Base-by-base conservation (phyloP, 345 rosid genomes). In the Orychophragmus violaceus region DNA sequence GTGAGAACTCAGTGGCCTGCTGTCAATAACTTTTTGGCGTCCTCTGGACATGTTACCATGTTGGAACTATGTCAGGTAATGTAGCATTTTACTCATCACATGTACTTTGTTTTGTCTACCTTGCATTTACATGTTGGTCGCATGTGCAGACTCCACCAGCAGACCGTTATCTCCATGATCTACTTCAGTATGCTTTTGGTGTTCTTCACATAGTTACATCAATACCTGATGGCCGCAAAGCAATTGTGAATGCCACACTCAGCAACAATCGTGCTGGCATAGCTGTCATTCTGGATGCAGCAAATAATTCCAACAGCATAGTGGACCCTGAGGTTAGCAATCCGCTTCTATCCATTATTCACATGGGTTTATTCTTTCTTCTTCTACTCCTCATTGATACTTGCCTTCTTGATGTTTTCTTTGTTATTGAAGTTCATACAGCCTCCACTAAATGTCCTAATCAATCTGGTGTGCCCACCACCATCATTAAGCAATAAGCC, bases 401-500 rank as follows among this genome's bases (percentile, higher is more conserved):
- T 52, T 55, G 1, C 7, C 64, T 42, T 33, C 14, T 57, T 66
- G 23, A 18, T 67, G 69, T 55, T 51, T 30, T 84, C 3, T 48
- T 29, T 25, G 42, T 23, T 57, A 71, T 70, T 83, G 78, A 84
- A 94, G 99, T 87, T 88, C 45, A 83, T 86, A 82, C 99, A 90
- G 83, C 90, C 95, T 63, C 96, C 99, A 42, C 77, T 94, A 64
- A 88, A 82, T 80, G 95, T 90, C 71, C 79, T 94, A 54, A 83
- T 94, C 78, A 90, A 88, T 77, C 91, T 94, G 74, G 99, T 94
- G 70, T 94, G 99, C 63, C 96, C 97, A 32, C 99, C 99, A 4
- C 99, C 99, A 81, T 90, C 99, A 61, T 81, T 94, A 66, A 94
- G 96, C 82, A 88, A 88, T 55, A 94, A 82, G 72, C 88, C 92